phyloP scores from a whole-genome alignment of 805 yeast genomes.

The Grigorovia yakushimaensis region DNA sequence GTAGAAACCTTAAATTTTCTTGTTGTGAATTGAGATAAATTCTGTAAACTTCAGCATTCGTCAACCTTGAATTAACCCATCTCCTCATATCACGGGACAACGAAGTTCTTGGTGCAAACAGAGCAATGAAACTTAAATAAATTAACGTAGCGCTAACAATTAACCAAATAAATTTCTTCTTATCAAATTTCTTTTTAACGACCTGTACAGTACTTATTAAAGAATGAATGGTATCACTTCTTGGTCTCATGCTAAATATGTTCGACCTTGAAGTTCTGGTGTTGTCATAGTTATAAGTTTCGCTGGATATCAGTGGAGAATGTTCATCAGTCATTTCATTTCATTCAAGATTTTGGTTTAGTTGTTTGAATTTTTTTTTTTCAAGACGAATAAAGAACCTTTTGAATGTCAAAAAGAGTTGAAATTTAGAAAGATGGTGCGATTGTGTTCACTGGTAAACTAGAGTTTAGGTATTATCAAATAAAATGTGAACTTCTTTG shows the following conservation, averaged over 20 bases:
- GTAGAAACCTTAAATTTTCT: conserved; percentile 26
- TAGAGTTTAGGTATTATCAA: too few species aligned
- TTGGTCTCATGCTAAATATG: conserved; percentile 10
- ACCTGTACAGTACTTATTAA: conserved; percentile 21
- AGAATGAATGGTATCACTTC: conserved; percentile 25
- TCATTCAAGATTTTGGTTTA: not conserved
- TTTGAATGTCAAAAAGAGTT: too few species aligned
- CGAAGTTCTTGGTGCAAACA: conserved; percentile 79
- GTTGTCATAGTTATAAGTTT: not conserved
- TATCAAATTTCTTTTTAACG: conserved; percentile 25
- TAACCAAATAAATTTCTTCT: conserved; percentile 19
- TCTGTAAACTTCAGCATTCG: conserved; percentile 63
- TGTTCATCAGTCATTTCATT: not conserved
- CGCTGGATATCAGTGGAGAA: not conserved
- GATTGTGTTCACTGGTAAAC: too few species aligned
- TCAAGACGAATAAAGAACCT: too few species aligned
- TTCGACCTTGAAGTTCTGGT: not conserved
- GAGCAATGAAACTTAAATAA: conserved; percentile 45
- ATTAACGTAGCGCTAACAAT: conserved; percentile 18
- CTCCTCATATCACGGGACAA: conserved; percentile 71
- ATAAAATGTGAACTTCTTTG: too few species aligned
- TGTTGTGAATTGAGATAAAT: conserved; percentile 38
- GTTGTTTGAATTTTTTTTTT: too few species aligned
- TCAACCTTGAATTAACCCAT: conserved; percentile 53
- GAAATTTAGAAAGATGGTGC: too few species aligned